Base-by-base conservation (phyloP, 257 asterid species). In the Cruciata laevipes region DNA sequence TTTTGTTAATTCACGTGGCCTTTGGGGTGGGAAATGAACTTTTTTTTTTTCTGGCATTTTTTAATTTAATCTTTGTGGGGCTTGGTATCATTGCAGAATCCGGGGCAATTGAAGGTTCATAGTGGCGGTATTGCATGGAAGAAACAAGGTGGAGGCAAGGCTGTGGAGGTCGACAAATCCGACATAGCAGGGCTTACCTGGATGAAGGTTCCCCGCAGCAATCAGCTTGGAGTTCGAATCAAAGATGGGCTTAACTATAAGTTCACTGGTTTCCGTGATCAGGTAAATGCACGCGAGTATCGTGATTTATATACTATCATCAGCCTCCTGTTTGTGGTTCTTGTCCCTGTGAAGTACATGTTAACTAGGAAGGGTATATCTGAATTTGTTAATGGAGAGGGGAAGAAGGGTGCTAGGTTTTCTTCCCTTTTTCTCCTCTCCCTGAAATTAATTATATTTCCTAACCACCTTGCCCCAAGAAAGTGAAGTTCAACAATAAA, bases 91-190 rank as follows among this genome's bases (percentile, higher is more conserved):
- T 51, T 84, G 80, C 82, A 90, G 99, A 90, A 86, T 53, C 95
- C 95, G 25, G 99, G 99, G 53, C 95, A 85, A 66, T 88, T 90
- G 69, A 90, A 73, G 80, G 94, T 88, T 77, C 90, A 90, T 72
- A 77, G 96, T 14, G 83, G 87, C 55, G 99, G 99, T 60, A 72
- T 94, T 71, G 60, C 77, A 74, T 94, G 99, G 99, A 94, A 87
- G 90, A 94, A 94, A 79, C 95, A 76, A 75, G 96, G 96, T 1
- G 99, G 97, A 62, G 97, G 96, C 66, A 94, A 88, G 82, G 85
- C 93, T 6, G 93, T 90, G 66, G 96, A 94, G 71, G 96, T 94
- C 68, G 97, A 94, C 70, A 94, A 84, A 74, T 79, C 91, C 5
- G 95, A 88, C 49, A 61, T 90, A 69, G 74, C 85, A 68, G 79